Percentiles rank a stretch among this genome's conserved stretches.
Evolutionary conservation across 352 stramenopile genomes (phyloP).

Genomic region (Phytophthora pisi): DNA sequence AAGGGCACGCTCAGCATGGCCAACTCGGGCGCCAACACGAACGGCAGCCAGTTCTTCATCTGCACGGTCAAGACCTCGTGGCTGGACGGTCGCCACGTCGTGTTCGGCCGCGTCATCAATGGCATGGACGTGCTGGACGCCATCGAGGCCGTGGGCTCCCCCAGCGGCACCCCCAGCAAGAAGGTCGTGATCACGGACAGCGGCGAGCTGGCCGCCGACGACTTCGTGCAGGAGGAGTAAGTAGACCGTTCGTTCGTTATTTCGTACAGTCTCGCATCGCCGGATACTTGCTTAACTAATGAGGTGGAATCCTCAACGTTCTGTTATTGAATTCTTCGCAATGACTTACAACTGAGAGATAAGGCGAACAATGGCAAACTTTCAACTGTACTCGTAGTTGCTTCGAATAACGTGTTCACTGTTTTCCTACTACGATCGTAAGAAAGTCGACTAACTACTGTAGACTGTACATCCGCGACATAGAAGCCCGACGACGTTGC

Average conservation of each 20-base stretch:
- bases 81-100: conserved; percentile 87
- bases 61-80: conserved; percentile 92
- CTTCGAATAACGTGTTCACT: neutral
- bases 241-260: neutral
- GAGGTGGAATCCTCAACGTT: neutral
- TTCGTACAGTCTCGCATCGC: neutral
- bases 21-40: conserved; percentile 89
- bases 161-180: conserved; percentile 86
- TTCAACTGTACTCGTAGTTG: neutral
- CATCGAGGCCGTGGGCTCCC: conserved; percentile 95
- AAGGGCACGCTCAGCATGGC: conserved; percentile 83
- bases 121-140: conserved; percentile 97
- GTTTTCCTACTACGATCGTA: neutral
- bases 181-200: conserved; percentile 94
- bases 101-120: conserved; percentile 95
- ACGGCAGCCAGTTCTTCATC: conserved; percentile 99
- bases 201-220: conserved; percentile 85
- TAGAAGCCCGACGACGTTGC: neutral
- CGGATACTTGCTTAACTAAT: neutral
- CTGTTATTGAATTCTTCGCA: too few relatives aligned
- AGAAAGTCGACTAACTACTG: neutral
- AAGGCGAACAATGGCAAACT: neutral
- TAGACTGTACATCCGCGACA: neutral
- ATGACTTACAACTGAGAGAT: too few relatives aligned
- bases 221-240: conserved; percentile 62